Evolutionary conservation across 2,329 filamentous ascomycete genomes (phyloP), one percentile per base, ranked within the genome.

Genomic region (Akanthomyces uredinophilus): DNA sequence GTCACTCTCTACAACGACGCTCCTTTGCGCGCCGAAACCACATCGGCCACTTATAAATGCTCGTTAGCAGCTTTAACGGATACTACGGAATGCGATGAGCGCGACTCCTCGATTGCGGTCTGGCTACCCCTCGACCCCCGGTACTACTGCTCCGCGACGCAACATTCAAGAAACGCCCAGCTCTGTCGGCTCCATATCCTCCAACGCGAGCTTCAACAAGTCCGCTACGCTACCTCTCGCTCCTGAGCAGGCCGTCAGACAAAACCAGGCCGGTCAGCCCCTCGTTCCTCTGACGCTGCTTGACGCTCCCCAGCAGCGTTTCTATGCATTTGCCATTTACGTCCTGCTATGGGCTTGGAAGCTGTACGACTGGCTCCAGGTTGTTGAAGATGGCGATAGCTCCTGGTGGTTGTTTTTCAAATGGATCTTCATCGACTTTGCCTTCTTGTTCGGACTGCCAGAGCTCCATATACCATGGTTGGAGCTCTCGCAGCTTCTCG

Each of bases 401-500:
- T 96, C 93, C n/a, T 88, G 95, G 65, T 90, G 87, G 83, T 83
- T 94, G 54, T 97, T 97, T 72, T 78, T 96, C 70, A 99, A 98
- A 83, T 99, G 95, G 95, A 84, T 91, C 65, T 81, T 87, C 63
- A 85, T 99, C 65, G 95, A 99, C 77, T 89, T 90, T 64, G 76
- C 89, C 27, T 97, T 93, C 73, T 81, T 98, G 65, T 96, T 96
- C 73, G 90, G 90, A 8, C 78, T 99, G 60, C 94, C 96, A 20
- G 85, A 90, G 67, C 75, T 99, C 69, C 87, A 91, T 73, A 96
- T 99, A 82, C 95, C 95, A 63, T 99, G 95, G 96, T 81, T 99
- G 63, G 92, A 98, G 79, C 91, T 94, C 79, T 91, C 91, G 49
- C 90, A 91, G 70, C 83, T 85, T 41, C 87, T 87, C 1, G 89